Conservation (phyloP, 164 flowering plant genomes). For the Aristolochia fimbriata region DNA sequence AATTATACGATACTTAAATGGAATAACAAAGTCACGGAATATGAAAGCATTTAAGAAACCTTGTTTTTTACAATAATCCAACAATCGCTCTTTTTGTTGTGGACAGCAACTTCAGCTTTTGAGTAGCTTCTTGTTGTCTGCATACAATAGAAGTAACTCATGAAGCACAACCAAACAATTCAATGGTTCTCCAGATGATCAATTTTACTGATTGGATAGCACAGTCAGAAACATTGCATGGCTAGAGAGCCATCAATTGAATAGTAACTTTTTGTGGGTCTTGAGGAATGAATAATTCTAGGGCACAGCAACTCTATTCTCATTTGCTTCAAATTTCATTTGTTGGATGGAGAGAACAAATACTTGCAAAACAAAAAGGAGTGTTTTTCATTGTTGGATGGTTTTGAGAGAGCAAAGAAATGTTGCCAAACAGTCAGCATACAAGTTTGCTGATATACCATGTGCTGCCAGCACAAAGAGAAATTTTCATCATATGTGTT, state of each 20-base stretch:
- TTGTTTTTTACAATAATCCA: slow-evolving; percentile 92
- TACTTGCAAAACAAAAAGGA: too few relatives aligned
- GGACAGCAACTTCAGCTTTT: slow-evolving; percentile 61
- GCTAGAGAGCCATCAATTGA: neutral
- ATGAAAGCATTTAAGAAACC: slow-evolving; percentile 18
- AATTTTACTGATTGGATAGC: too few relatives aligned
- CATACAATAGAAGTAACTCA: neutral
- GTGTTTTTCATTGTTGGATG: too few relatives aligned
- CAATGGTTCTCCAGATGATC: neutral
- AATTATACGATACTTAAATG: neutral
- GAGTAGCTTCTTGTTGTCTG: slow-evolving; percentile 48
- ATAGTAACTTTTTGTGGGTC: too few relatives aligned
- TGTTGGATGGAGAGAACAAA: too few relatives aligned
- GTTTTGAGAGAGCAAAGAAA: too few relatives aligned
- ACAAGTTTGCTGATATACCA: too few relatives aligned
- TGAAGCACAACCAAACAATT: neutral
- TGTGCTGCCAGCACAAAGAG: too few relatives aligned
- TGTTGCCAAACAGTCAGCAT: too few relatives aligned
- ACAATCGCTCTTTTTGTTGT: slow-evolving; percentile 81
- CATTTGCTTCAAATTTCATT: too few relatives aligned
- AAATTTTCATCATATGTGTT: too few relatives aligned
- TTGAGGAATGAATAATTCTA: too few relatives aligned
- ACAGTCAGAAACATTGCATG: neutral
- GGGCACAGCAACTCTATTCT: neutral
- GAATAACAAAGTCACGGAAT: neutral